Evolutionary conservation across 2,329 filamentous ascomycete genomes (phyloP).

Genomic region (Venturia pyrina): DNA sequence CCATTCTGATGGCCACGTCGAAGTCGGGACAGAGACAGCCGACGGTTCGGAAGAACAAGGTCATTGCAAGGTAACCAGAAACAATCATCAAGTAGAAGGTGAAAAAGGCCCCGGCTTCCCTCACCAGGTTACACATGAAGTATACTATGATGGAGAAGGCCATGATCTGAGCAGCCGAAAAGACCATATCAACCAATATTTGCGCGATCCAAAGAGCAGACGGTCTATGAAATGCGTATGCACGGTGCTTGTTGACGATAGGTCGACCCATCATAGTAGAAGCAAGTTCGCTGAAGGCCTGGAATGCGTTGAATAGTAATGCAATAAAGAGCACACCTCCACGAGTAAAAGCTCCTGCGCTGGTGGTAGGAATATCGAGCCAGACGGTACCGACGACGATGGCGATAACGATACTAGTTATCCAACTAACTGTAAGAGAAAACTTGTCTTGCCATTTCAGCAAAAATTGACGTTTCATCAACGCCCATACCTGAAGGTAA

Average conservation of each 20-base stretch:
- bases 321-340: constrained; percentile 73
- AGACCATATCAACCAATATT: constrained; percentile 67
- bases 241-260: constrained; percentile 69
- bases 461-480: constrained; percentile 75
- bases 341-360: constrained; percentile 65
- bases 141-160: constrained; percentile 68
- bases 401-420: constrained; percentile 60
- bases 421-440: constrained; percentile 64
- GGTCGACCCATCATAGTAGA: constrained; percentile 65
- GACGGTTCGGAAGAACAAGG: constrained; percentile 65
- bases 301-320: constrained; percentile 78
- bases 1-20: constrained; percentile 72
- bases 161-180: constrained; percentile 59
- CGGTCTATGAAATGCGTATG: constrained; percentile 73
- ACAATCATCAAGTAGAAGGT: constrained; percentile 52
- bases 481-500: constrained; percentile 69
- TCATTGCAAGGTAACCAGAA: constrained; percentile 47
- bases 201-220: constrained; percentile 77
- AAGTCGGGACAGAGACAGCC: constrained; percentile 71
- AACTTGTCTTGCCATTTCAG: constrained; percentile 82
- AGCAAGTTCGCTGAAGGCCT: constrained; percentile 69
- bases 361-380: constrained; percentile 54
- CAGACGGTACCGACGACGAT: constrained; percentile 74
- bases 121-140: constrained; percentile 62
- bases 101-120: constrained; percentile 69